These are phyloP conservation scores for Fusarium mexicanum DNA, from an alignment of 2,329 filamentous ascomycete species.

Conservation along the genomic window DNA sequence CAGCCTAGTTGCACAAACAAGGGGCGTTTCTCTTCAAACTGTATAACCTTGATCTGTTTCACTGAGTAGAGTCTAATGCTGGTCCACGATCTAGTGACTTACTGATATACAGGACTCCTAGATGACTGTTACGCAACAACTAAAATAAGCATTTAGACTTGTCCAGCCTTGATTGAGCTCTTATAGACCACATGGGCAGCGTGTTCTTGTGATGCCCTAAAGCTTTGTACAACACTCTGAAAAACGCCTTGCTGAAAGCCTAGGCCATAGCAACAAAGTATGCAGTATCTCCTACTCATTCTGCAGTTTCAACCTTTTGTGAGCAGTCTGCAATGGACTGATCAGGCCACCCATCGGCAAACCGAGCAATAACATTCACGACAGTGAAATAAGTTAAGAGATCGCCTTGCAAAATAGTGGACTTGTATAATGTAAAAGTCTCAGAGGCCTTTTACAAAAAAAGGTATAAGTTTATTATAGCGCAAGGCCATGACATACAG, in stretches of 20 bases:
- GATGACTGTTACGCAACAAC: not conserved
- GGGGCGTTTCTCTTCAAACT: not conserved
- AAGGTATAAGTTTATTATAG: not conserved
- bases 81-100: not conserved
- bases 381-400: not conserved
- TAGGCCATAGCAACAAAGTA: not conserved
- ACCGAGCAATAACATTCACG: not conserved
- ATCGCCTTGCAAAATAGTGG: not conserved
- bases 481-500: not conserved
- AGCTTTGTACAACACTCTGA: not conserved
- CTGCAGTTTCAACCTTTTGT: not conserved
- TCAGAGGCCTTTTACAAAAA: not conserved
- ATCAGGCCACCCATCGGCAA: not conserved
- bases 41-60: not conserved
- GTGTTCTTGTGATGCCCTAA: not conserved
- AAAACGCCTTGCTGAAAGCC: not conserved
- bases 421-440: not conserved
- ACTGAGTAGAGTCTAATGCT: not conserved
- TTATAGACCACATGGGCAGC: not conserved
- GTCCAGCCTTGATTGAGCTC: not conserved
- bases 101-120: not conserved
- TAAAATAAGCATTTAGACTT: not conserved
- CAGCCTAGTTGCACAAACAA: not conserved
- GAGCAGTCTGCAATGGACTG: not conserved
- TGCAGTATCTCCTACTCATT: not conserved